Conservation (phyloP, 1,284 basidiomycete species). For the Irpex rosettiformis region DNA sequence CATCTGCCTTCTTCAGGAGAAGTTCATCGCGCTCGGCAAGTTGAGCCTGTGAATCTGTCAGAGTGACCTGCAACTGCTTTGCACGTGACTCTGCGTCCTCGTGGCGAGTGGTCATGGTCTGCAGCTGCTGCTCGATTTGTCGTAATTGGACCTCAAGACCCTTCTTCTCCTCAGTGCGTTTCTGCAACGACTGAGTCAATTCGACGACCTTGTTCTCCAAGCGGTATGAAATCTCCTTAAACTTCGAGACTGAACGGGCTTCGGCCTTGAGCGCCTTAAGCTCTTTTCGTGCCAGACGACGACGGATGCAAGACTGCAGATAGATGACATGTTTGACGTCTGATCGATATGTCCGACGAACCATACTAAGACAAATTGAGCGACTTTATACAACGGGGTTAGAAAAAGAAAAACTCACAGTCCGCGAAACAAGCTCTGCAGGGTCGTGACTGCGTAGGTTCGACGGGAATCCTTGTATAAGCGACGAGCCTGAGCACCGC, state of each 20-base stretch:
- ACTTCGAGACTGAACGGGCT: slow-evolving; percentile 95
- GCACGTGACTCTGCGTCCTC: slow-evolving; percentile 84
- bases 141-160: slow-evolving; percentile 73
- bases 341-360: slow-evolving; percentile 57
- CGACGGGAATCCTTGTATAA: slow-evolving; percentile 61
- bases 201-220: slow-evolving; percentile 99
- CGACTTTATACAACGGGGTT: slow-evolving; percentile 15
- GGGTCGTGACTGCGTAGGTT: slow-evolving; percentile 63
- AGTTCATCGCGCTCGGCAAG: slow-evolving; percentile 76
- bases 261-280: slow-evolving; percentile 83
- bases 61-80: slow-evolving; percentile 71
- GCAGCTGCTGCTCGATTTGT: slow-evolving; percentile 83
- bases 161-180: slow-evolving; percentile 90
- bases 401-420: slow-evolving; percentile 50
- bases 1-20: slow-evolving; percentile 71
- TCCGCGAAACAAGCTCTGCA: slow-evolving; percentile 90
- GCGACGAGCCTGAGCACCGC: slow-evolving; percentile 76
- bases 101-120: slow-evolving; percentile 82
- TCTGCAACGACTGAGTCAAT: slow-evolving; percentile 94
- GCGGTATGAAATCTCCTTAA: slow-evolving; percentile 98
- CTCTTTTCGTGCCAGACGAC: slow-evolving; percentile 84
- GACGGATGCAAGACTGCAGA: slow-evolving; percentile 90
- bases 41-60: slow-evolving; percentile 75
- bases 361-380: slow-evolving; percentile 43
- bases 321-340: slow-evolving; percentile 80